phyloP scores from a whole-genome alignment of 345 rosid genomes.

The Populus pruinosa region DNA sequence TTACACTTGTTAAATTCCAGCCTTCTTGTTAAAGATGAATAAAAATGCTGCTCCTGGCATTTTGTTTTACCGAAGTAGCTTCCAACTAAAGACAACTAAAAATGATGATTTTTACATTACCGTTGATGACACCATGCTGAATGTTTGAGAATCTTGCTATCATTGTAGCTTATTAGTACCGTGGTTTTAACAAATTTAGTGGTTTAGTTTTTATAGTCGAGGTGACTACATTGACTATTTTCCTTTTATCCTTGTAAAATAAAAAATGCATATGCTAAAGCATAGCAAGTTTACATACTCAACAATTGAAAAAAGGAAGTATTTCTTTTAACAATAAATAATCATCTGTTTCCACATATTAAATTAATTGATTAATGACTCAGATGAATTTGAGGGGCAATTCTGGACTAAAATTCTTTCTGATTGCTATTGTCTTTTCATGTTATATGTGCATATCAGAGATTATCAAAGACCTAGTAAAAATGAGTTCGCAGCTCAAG shows the following conservation, averaged over 20 bases:
- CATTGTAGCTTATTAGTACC: background rate
- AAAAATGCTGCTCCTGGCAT: background rate
- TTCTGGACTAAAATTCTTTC: too few species aligned
- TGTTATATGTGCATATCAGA: background rate
- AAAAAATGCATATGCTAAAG: background rate
- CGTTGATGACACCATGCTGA: background rate
- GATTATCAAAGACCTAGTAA: too few species aligned
- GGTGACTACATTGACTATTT: background rate
- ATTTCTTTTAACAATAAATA: background rate
- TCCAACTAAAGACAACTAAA: too few species aligned
- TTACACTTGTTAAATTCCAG: background rate
- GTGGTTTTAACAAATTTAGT: background rate
- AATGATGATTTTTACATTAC: too few species aligned
- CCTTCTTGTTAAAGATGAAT: background rate
- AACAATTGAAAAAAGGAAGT: background rate
- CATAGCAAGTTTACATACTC: background rate
- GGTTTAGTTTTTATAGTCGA: too few species aligned
- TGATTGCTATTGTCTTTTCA: background rate
- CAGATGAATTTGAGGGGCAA: slow-evolving; percentile 5
- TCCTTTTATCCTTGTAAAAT: background rate
- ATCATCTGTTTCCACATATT: background rate
- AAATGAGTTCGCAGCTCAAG: too few species aligned
- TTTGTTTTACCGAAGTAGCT: background rate
- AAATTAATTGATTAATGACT: background rate
- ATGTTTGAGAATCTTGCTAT: background rate